Evolutionary conservation across 306 rosid species (phyloP), one percentile per base, ranked within the genome.

Genomic region (Ziziphus jujuba): DNA sequence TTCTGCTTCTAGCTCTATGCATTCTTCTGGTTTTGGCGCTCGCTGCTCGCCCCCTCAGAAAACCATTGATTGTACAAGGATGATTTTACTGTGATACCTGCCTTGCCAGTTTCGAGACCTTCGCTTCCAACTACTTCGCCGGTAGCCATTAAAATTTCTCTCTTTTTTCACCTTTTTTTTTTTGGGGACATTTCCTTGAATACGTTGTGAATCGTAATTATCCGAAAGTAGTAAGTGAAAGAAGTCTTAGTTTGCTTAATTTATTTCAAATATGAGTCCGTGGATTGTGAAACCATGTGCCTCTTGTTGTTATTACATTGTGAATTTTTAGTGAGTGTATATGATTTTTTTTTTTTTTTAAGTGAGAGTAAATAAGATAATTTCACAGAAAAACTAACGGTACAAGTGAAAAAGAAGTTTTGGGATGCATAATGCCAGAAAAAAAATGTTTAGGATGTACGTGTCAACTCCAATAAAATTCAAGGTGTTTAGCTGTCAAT

Each of bases 101-200:
- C 82, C 92, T 85, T 22, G 90, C 90, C 70, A 92, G 95, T 60
- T 95, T 79, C 59, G 99, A 95, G 70, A 88, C 97, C 71, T 21
- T 89, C 4, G 97, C 96, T 59, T 74, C 87, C 7, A 80, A 87
- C 76, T 80, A 82, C 80, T 79, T 90, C 76, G 28, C 87, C 19
- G 97, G 99, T 95, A 82, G 47, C 56, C 10, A 10, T 57, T 24
- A 4, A 13, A 9, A 20, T 28, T 21, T 7, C 15, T 40, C 43
- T 9, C 9, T 6, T 17, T 45, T 28, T 57, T 4, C 1, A 7
- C 10, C 16, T 24, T n/a, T n/a, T n/a, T 7, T 20, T 4, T 5
- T n/a, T 21, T 12, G 0, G 7, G 15, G 21, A 7, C 20, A 0
- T 14, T 14, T 16, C 28, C 15, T 11, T 7, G 1, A 2, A 0